Percentiles rank a stretch among this genome's conserved stretches.
phyloP scores from a whole-genome alignment of 192 early-diverging fungal species.

The Cetraspora pellucida region DNA sequence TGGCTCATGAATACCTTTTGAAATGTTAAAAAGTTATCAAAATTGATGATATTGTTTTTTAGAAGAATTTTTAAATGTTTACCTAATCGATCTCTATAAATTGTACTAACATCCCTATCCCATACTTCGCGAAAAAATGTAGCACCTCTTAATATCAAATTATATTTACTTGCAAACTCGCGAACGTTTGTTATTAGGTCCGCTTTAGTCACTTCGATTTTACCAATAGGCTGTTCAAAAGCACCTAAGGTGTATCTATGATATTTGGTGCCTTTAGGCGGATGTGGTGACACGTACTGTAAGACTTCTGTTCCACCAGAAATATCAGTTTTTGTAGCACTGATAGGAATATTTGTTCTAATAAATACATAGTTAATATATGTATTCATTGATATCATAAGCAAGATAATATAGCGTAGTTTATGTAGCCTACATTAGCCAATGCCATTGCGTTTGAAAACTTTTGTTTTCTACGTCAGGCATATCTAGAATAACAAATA shows the following conservation, averaged over 20 bases:
- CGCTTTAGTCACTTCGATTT: conserved; percentile 47
- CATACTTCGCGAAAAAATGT: conserved; percentile 63
- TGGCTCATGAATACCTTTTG: conserved; percentile 47
- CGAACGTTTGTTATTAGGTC: conserved; percentile 40
- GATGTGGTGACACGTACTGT: conserved; percentile 74
- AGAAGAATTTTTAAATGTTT: conserved; percentile 13
- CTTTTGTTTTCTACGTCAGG: conserved; percentile 65
- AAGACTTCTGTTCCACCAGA: conserved; percentile 50
- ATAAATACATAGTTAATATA: not conserved
- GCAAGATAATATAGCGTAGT: not conserved
- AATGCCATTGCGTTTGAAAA: conserved; percentile 74
- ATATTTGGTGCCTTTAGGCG: conserved; percentile 71
- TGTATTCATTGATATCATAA: not conserved
- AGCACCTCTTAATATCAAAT: conserved; percentile 48
- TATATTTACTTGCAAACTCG: conserved; percentile 43
- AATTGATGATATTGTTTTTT: not conserved
- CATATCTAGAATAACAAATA: conserved; percentile 40
- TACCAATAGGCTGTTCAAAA: conserved; percentile 62
- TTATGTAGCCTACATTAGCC: conserved; percentile 57
- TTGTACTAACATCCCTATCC: conserved; percentile 52
- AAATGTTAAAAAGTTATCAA: not conserved
- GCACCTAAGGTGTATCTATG: conserved; percentile 73
- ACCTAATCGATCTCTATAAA: conserved; percentile 54
- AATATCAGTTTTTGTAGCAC: conserved; percentile 51
- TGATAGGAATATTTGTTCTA: conserved; percentile 64